A percentile compares a stretch with the other conserved stretches of the same genome.
Conservation (phyloP, 2,329 filamentous ascomycete genomes). For the Leptoxyphium fumago region DNA sequence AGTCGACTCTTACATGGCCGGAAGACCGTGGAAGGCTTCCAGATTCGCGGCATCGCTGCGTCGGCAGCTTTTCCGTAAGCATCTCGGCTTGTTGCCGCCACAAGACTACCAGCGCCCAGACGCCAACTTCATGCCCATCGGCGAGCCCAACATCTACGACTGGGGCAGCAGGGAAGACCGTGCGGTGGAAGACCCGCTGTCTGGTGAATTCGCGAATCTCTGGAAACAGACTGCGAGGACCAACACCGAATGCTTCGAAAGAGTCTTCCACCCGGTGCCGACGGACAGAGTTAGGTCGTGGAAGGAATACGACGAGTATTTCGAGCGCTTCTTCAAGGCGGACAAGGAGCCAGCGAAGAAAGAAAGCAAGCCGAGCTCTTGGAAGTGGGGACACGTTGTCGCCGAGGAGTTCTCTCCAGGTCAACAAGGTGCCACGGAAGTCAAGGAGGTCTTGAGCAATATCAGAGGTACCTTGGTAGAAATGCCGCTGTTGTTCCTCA, state of each 20-base stretch:
- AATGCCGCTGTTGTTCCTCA: slow-evolving; percentile 82
- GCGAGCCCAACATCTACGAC: slow-evolving; percentile 39
- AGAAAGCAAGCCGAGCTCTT: slow-evolving; percentile 38
- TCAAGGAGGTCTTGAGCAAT: slow-evolving; percentile 54
- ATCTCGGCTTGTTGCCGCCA: slow-evolving; percentile 65
- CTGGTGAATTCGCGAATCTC: slow-evolving; percentile 49
- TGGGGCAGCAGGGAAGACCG: slow-evolving; percentile 31
- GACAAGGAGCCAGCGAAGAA: slow-evolving; percentile 28
- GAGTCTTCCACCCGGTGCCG: slow-evolving; percentile 69
- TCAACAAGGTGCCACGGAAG: slow-evolving; percentile 28
- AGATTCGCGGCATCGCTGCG: slow-evolving; percentile 68
- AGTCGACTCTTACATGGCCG: slow-evolving; percentile 59
- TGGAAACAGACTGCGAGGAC: slow-evolving; percentile 59
- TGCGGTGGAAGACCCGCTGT: slow-evolving; percentile 60
- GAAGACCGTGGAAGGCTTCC: slow-evolving; percentile 54
- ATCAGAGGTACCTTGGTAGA: slow-evolving; percentile 55
- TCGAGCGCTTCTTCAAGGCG: slow-evolving; percentile 45
- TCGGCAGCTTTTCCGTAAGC: slow-evolving; percentile 78
- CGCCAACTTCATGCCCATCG: slow-evolving; percentile 43
- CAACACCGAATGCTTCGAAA: slow-evolving; percentile 70
- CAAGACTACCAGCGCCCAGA: slow-evolving; percentile 51
- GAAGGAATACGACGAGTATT: slow-evolving; percentile 61
- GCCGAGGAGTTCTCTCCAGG: slow-evolving; percentile 31
- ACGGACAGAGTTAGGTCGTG: slow-evolving; percentile 54
- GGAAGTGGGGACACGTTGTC: slow-evolving; percentile 78